These are phyloP conservation scores for Hippophae gyantsensis DNA, from an alignment of 306 rosid genomes.

Conservation along the genomic window DNA sequence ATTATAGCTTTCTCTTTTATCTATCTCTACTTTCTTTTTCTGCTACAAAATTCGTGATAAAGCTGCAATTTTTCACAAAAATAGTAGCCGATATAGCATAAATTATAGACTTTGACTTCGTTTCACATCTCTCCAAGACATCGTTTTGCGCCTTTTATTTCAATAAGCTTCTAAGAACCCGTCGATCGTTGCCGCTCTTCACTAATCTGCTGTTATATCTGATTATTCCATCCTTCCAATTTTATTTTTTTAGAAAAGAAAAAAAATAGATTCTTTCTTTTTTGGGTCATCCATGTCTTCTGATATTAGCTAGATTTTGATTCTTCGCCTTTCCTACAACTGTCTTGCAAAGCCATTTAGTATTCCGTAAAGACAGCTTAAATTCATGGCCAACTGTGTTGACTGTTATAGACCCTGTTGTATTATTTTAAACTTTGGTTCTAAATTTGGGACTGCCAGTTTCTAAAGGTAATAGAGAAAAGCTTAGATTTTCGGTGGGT, in stretches of 20 bases:
- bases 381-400: constrained; percentile 32
- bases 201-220: constrained; percentile 5
- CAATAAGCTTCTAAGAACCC: constrained; percentile 7
- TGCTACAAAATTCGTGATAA: constrained; percentile 20
- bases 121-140: constrained; percentile 11
- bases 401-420: constrained; percentile 14
- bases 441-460: constrained; percentile 9
- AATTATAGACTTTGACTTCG: constrained; percentile 23
- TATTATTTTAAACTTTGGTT: constrained; percentile 1
- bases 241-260: not conserved
- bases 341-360: not conserved
- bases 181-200: constrained; percentile 7
- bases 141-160: constrained; percentile 21
- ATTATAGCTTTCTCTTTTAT: constrained; percentile 15
- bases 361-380: not conserved
- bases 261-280: not conserved
- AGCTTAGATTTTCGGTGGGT: constrained; percentile 25
- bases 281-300: constrained; percentile 64
- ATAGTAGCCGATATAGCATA: constrained; percentile 27
- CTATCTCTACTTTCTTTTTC: constrained; percentile 13
- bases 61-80: constrained; percentile 20
- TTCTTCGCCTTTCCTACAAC: not conserved
- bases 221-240: not conserved
- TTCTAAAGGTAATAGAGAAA: constrained; percentile 20
- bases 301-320: constrained; percentile 56